A percentile compares a stretch with the other conserved stretches of the same genome.
These are phyloP conservation scores for Acer campestre DNA, from an alignment of 345 rosid genomes.

Conservation along the genomic window DNA sequence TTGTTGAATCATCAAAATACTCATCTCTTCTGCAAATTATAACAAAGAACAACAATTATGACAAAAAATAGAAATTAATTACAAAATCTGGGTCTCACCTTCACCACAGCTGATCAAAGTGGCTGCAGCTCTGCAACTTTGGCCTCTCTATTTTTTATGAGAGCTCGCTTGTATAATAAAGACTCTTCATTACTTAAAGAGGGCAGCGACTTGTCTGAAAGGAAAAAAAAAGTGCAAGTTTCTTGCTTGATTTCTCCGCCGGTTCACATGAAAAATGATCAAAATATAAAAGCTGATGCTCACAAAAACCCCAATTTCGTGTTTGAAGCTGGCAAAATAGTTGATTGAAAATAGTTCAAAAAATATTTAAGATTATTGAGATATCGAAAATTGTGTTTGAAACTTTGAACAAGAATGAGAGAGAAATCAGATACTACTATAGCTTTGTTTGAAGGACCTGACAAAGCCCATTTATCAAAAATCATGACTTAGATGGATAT, in stretches of 20 bases:
- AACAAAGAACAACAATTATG: neutral
- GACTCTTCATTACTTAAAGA: neutral
- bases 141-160: neutral
- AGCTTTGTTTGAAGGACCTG: neutral
- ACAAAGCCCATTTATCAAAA: neutral
- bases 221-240: neutral
- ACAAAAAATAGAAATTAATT: neutral
- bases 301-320: neutral
- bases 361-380: neutral
- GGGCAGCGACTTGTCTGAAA: neutral
- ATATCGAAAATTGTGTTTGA: neutral
- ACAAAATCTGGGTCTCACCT: neutral
- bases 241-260: neutral
- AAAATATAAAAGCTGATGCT: neutral
- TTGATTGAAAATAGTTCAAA: neutral
- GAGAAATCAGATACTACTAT: too few species aligned
- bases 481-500: neutral
- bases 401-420: too few species aligned
- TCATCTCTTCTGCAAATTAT: constrained; percentile 12
- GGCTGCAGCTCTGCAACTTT: neutral
- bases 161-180: neutral
- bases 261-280: neutral
- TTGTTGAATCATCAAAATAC: constrained; percentile 11
- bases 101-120: neutral
- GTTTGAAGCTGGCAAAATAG: neutral